Base-by-base conservation (phyloP, 1,139 yeast species). In the Yamadazyma trypodendri region DNA sequence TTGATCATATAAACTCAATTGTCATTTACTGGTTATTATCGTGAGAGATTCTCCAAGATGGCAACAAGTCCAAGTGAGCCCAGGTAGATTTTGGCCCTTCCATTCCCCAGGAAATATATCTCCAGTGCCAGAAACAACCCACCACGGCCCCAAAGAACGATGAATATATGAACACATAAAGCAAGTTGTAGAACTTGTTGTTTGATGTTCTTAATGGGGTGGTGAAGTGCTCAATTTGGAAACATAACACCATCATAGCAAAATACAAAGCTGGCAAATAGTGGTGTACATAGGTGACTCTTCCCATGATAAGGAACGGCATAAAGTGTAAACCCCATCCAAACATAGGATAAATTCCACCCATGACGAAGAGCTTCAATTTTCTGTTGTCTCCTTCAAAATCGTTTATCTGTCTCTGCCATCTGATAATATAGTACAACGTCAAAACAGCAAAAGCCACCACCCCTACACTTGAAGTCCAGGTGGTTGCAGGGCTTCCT, bases 261-360 rank as follows among this genome's bases (percentile, higher is more conserved):
- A 94, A 94, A 68, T 90, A 94, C 49, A 90, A 75, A 0, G 98
- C 97, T 29, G 99, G 99, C 55, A 90, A 75, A 63, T 92, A 92
- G 65, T 92, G 99, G 62, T 92, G 99, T 31, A 92, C 95, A 58
- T 94, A 92, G 6, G 96, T 88, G 49, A 94, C 97, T 73, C 99
- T 86, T 22, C 96, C 89, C 98, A 92, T 92, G 49, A 90, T 75
- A 38, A 85, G 77, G 62, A 92, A 92, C 29, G 99, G 97, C 56
- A 82, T 61, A 62, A 73, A 94, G 63, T 94, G 98, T 61, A 92
- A 73, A 47, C 89, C 85, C 98, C 98, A 94, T 24, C 96, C 98
- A 41, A 92, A 68, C 74, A 90, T 82, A 41, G 98, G 77, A 84
- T 88, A 85, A 38, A 92, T 59, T 51, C 97, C 98, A 42, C 95